phyloP scores from a whole-genome alignment of 768 basidiomycete genomes.

The Boletus pseudo-olivaceus region DNA sequence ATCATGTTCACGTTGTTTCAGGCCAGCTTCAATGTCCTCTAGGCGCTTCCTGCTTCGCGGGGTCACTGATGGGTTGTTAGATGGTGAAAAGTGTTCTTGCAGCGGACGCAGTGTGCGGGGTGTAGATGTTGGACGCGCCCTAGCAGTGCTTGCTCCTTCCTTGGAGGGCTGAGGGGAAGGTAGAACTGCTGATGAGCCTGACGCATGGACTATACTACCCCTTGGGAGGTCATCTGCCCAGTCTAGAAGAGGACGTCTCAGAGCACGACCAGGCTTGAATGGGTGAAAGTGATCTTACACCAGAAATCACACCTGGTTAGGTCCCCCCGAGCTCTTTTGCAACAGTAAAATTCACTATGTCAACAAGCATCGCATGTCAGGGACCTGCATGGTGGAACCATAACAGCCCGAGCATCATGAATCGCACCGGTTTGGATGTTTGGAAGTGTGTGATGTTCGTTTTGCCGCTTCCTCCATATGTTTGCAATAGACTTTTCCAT shows the following conservation, averaged over 20 bases:
- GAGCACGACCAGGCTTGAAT: not conserved
- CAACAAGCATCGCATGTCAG: conserved; percentile 5
- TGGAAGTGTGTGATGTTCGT: conserved; percentile 31
- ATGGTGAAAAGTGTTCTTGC: not conserved
- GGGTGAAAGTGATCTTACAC: conserved; percentile 24
- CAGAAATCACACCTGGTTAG: conserved; percentile 35
- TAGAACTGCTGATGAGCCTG: not conserved
- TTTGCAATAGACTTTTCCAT: conserved; percentile 38
- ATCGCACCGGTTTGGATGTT: conserved; percentile 39
- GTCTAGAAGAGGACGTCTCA: conserved; percentile 14
- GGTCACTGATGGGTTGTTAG: not conserved
- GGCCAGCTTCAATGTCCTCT: conserved; percentile 15
- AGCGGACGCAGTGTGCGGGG: not conserved
- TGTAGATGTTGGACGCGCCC: not conserved
- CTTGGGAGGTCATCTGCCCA: conserved; percentile 32
- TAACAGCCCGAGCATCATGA: not conserved
- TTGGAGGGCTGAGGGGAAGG: not conserved
- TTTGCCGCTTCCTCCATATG: conserved; percentile 32
- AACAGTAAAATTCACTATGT: conserved; percentile 39
- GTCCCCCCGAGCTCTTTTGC: conserved; percentile 23
- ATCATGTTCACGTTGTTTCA: conserved; percentile 15
- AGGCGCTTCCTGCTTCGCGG: conserved; percentile 11
- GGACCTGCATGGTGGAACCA: not conserved
- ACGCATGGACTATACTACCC: not conserved
- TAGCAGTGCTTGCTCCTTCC: not conserved